Base-by-base conservation (phyloP, 2,329 filamentous ascomycete genomes). In the Dactylonectria macrodidyma region DNA sequence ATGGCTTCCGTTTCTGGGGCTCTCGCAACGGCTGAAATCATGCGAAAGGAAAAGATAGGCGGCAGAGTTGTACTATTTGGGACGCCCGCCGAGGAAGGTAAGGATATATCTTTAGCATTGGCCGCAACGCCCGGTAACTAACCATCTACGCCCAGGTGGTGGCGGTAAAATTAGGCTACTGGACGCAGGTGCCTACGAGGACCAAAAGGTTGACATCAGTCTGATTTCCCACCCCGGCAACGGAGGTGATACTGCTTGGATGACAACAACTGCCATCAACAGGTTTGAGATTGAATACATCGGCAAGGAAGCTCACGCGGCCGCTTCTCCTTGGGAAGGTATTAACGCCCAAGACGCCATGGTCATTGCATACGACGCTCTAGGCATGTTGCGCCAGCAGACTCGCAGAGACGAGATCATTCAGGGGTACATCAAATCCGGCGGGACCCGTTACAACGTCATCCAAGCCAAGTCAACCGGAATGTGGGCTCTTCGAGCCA, bases 1-100 rank as follows among this genome's bases (percentile, higher is more conserved):
- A 67, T 70, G 1, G 67, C 70, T 7, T 67, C 70, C 16, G 55
- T 72, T 7, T 60, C 70, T 16, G 70, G 70, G 0, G 72, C 72
- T 14, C 50, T 72, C 0, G 70, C 67, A 5, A 24, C 48, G 1
- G 36, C 51, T 4, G 8, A 57, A 16, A 62, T 33, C 8, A 8
- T 36, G 8, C 8, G 12, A 36, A 36, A 8, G 8, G 8, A 8
- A 11, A 11, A 11, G 34, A 36, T 9, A 36, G 8, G 8, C 8
- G 34, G 34, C 12, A 8, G 5, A 9, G 3, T 36, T 8, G 8
- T 8, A 36, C 34, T 36, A 11, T 11, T 36, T 36, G 34, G 34
- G 34, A 36, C 34, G 8, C 34, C 34, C 12, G 34, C 5, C 2
- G 34, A 36, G 12, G 34, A 36, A 36, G n/a, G n/a, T n/a, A n/a